Evolutionary conservation across 805 yeast species (phyloP).

Genomic region (Komagataella kurtzmanii): DNA sequence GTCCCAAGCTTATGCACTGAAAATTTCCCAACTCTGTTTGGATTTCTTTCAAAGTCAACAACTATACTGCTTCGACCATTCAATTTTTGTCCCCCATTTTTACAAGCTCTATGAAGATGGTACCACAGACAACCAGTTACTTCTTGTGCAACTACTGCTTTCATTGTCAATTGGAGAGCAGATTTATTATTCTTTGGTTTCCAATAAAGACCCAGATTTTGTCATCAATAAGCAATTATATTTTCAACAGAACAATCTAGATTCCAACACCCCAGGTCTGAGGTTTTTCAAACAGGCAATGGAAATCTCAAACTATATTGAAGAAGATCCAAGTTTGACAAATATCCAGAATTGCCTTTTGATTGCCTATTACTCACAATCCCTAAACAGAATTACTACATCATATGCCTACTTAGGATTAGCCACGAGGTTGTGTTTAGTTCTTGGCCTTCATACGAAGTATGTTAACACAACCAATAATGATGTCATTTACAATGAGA

Average conservation of each 20-base stretch:
- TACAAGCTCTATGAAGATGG: conserved; percentile 10
- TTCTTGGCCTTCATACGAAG: conserved; percentile 19
- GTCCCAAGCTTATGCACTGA: conserved; percentile 8
- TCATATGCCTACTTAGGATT: conserved; percentile 20
- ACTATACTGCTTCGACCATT: conserved; percentile 12
- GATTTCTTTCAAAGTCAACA: conserved; percentile 8
- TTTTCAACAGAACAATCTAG: conserved; percentile 1
- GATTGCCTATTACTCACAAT: conserved; percentile 21
- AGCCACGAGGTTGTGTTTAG: conserved; percentile 18
- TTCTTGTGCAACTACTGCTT: conserved; percentile 8
- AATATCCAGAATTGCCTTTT: conserved; percentile 19
- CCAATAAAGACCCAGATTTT: conserved; percentile 5
- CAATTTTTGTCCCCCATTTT: conserved; percentile 7
- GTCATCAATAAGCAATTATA: neutral
- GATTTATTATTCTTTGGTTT: conserved; percentile 9
- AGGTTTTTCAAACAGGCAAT: conserved; percentile 15
- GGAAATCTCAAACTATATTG: conserved; percentile 10
- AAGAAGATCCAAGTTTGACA: conserved; percentile 19
- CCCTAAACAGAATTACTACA: conserved; percentile 21
- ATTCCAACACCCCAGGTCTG: conserved; percentile 15
- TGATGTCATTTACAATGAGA: conserved; percentile 13
- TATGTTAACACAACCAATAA: neutral
- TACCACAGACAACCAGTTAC: conserved; percentile 7
- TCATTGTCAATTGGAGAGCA: conserved; percentile 9
- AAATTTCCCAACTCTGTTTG: conserved; percentile 8